Base-by-base conservation (phyloP, 305 asterid species). In the Salvia sclarea region DNA sequence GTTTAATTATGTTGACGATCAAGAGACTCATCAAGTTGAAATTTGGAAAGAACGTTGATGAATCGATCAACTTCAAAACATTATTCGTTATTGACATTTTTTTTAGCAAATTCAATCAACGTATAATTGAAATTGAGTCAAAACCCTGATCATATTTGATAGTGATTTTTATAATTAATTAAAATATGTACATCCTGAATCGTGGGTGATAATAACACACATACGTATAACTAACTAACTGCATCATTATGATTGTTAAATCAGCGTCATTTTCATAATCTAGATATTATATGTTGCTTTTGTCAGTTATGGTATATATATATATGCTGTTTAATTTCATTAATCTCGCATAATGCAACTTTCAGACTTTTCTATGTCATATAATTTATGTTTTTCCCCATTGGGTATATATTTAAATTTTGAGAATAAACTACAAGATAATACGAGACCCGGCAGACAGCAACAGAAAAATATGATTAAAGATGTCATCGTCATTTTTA, bases 61-160 rank as follows among this genome's bases (percentile, higher is more conserved):
- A 49, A 48, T 60, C 44, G 9, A 73, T 59, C 48, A 60, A 38
- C 41, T 17, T 53, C 18, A 37, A 47, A 14, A 33, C 12, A 3
- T 11, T 9, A 14, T 30, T 30, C 25, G 3, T 3, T 21, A 11
- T 22, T 45, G 49, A 47, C 20, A 35, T 22, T 5, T 16, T 21
- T 20, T n/a, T 61, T 10, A n/a, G 21, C n/a, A 24, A 28, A 48
- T 24, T 1, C 50, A 22, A 48, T 55, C 61, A 69, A 8, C 53
- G 22, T 20, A 20, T 41, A 54, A 40, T 17, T 48, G 28, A 8
- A 18, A 8, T 25, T 33, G 22, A 55, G 18, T 71, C 68, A 56
- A 54, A 73, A 69, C 49, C 5, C 47, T 67, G 60, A 65, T 78
- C 70, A 59, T 75, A 7, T 53, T 47, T 65, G 76, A 79, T 62